Percentiles rank a stretch among this genome's conserved stretches.
phyloP scores from a whole-genome alignment of 106 monocot species.

The Allium sativum region DNA sequence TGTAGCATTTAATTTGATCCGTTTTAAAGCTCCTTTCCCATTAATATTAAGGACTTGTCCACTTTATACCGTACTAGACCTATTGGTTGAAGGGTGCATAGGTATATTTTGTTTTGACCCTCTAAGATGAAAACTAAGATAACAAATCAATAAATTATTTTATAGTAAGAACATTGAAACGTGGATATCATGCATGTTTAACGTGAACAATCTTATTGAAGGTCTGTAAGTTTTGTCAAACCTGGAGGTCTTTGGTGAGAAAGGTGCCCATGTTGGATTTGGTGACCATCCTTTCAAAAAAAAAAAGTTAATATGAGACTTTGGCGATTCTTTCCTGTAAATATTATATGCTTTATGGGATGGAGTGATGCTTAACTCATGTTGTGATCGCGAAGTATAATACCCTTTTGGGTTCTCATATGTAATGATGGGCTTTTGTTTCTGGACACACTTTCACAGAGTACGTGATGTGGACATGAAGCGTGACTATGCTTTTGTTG shows the following conservation, averaged over 20 bases:
- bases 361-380: constrained; percentile 68
- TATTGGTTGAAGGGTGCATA: no score
- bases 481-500: constrained; percentile 96
- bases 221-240: constrained; percentile 83
- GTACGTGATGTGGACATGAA: constrained; percentile 99
- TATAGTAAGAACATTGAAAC: constrained; percentile 29
- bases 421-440: constrained; percentile 89
- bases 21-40: no score
- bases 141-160: not conserved
- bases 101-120: no score
- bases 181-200: constrained; percentile 42
- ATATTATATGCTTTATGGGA: constrained; percentile 64
- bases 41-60: no score
- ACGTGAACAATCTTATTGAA: constrained; percentile 97
- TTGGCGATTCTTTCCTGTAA: constrained; percentile 86
- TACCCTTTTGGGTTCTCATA: constrained; percentile 39
- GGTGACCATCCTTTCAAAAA: constrained; percentile 58
- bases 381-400: constrained; percentile 65
- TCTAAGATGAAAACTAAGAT: no score
- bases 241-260: constrained; percentile 37
- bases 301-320: constrained; percentile 41
- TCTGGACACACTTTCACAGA: constrained; percentile 98
- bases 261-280: constrained; percentile 88
- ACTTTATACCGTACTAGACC: no score
- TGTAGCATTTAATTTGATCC: no score